A percentile compares a stretch with the other conserved stretches of the same genome.
These are phyloP conservation scores for Cercospora sp. DNA, from an alignment of 2,329 filamentous ascomycete genomes.

Conservation along the genomic window DNA sequence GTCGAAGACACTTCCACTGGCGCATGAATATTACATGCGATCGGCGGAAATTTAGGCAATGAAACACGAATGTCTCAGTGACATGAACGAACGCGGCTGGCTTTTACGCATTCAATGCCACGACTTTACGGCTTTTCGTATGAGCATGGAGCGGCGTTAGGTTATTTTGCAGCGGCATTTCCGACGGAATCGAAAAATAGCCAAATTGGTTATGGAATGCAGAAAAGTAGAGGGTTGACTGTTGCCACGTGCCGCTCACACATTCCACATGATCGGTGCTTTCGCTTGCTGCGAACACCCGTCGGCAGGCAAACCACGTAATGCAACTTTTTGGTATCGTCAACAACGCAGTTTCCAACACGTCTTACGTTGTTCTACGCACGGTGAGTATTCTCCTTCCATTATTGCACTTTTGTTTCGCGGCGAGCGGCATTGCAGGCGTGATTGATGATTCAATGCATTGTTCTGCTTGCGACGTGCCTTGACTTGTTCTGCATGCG, in stretches of 20 bases:
- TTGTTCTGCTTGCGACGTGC: constrained; percentile 28
- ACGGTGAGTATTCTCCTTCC: background rate
- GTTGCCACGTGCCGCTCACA: constrained; percentile 26
- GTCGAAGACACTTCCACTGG: background rate
- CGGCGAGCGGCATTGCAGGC: background rate
- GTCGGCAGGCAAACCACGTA: constrained; percentile 19
- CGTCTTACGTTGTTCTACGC: background rate
- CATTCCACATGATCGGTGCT: constrained; percentile 18
- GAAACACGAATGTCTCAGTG: background rate
- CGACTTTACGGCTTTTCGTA: constrained; percentile 11
- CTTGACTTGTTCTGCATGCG: constrained; percentile 22
- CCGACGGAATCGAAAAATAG: constrained; percentile 3
- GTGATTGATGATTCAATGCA: constrained; percentile 13
- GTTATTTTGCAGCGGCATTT: constrained; percentile 2
- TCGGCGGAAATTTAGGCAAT: background rate
- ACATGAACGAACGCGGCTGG: background rate
- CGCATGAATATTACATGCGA: background rate
- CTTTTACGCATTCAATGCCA: background rate
- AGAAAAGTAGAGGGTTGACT: constrained; percentile 11
- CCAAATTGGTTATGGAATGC: constrained; percentile 18
- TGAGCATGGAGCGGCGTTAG: constrained; percentile 5
- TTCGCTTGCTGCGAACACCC: constrained; percentile 20
- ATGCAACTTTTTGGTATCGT: constrained; percentile 5
- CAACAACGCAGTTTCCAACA: background rate
- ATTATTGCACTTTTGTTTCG: background rate